Conservation (phyloP, 164 flowering plant species). For the Vitis amurensis region DNA sequence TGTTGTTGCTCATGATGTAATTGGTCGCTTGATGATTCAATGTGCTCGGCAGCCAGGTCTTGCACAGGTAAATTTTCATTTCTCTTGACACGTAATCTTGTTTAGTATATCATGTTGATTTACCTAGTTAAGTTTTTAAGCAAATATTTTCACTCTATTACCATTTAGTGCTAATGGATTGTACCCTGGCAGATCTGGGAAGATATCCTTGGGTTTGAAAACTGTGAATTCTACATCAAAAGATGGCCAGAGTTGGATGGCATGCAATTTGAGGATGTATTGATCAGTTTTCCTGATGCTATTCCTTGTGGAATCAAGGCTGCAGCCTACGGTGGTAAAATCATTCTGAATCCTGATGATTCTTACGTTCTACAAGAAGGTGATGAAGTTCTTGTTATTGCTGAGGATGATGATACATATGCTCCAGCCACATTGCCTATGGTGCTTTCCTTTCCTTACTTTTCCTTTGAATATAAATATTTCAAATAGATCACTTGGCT, state of each 20-base stretch:
- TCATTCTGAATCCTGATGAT: slow-evolving; percentile 76
- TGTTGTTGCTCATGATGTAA: slow-evolving; percentile 93
- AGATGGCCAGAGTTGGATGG: slow-evolving; percentile 82
- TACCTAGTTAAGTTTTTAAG: not conserved
- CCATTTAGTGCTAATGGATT: not conserved
- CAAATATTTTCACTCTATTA: not conserved
- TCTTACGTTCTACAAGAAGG: slow-evolving; percentile 77
- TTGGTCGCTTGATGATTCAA: slow-evolving; percentile 89
- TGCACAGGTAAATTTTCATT: slow-evolving; percentile 60
- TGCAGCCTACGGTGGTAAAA: slow-evolving; percentile 66
- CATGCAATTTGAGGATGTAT: slow-evolving; percentile 76
- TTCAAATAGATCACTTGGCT: too few species aligned
- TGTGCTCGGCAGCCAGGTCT: slow-evolving; percentile 94
- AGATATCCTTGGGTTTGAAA: slow-evolving; percentile 88
- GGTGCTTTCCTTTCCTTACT: slow-evolving; percentile 49
- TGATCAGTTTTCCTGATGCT: slow-evolving; percentile 81
- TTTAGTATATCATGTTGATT: not conserved
- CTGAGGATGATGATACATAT: slow-evolving; percentile 85
- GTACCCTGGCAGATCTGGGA: slow-evolving; percentile 70
- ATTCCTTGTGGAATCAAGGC: slow-evolving; percentile 84
- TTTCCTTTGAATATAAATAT: too few species aligned
- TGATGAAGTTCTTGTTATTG: slow-evolving; percentile 84
- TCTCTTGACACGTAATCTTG: not conserved
- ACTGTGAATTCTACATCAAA: slow-evolving; percentile 83
- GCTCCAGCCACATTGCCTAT: slow-evolving; percentile 59